Percentiles rank a stretch among this genome's conserved stretches.
These are phyloP conservation scores for Pinus albicaulis DNA, from an alignment of 75 land plant species.

Conservation along the genomic window DNA sequence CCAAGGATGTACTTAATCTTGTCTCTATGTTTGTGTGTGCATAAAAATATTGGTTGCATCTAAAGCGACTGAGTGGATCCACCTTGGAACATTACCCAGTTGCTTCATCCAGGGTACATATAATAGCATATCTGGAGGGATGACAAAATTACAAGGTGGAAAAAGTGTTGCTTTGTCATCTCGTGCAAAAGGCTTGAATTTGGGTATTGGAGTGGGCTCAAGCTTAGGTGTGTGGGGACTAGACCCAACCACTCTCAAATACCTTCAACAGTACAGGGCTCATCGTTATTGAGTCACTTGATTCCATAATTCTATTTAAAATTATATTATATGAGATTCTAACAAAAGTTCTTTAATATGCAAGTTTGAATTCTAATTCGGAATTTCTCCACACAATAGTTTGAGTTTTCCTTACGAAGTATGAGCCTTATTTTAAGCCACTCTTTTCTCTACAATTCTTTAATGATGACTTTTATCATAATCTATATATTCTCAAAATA, in stretches of 20 bases:
- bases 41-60: slow-evolving; percentile 46
- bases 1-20: neutral
- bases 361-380: too few relatives aligned
- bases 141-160: slow-evolving; percentile 20
- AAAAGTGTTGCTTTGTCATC: neutral
- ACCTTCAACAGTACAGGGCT: slow-evolving; percentile 19
- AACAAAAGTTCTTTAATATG: too few relatives aligned
- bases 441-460: too few relatives aligned
- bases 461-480: too few relatives aligned
- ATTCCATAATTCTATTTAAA: too few relatives aligned
- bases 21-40: neutral
- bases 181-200: slow-evolving; percentile 3
- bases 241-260: slow-evolving; percentile 15
- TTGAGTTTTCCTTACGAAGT: too few relatives aligned
- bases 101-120: slow-evolving; percentile 47
- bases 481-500: too few relatives aligned
- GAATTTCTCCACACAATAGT: too few relatives aligned
- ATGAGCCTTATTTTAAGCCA: too few relatives aligned
- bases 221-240: slow-evolving; percentile 4
- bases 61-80: slow-evolving; percentile 53
- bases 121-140: slow-evolving; percentile 36
- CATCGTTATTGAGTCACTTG: slow-evolving; percentile 1
- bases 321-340: too few relatives aligned
- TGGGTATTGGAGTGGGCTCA: slow-evolving; percentile 14
- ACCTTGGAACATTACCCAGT: slow-evolving; percentile 39